Conservation (phyloP, 2,329 filamentous ascomycete genomes). For the Epichloe brachyelytri region DNA sequence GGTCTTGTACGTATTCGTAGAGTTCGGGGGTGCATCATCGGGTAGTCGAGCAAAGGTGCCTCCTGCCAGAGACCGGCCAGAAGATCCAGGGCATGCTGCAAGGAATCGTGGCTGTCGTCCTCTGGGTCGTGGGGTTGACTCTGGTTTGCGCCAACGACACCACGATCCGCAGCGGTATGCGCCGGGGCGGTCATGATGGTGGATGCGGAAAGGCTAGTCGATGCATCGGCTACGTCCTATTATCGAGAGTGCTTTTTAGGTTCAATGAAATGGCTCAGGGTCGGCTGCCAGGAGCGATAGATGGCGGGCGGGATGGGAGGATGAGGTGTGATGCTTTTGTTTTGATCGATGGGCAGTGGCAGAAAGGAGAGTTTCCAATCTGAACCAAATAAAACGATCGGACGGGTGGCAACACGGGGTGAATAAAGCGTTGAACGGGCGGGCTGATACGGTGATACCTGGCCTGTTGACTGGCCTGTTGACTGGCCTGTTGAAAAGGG, state of each 20-base stretch:
- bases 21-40: slow-evolving; percentile 47
- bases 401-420: not conserved
- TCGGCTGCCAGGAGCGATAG: not conserved
- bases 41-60: slow-evolving; percentile 45
- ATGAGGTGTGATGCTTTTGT: not conserved
- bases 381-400: not conserved
- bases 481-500: too few relatives aligned
- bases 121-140: not conserved
- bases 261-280: not conserved
- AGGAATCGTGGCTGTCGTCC: slow-evolving; percentile 4
- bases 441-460: too few relatives aligned
- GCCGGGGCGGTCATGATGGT: slow-evolving; percentile 8
- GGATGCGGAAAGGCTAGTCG: not conserved
- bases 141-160: slow-evolving; percentile 2
- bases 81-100: slow-evolving; percentile 30
- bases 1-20: slow-evolving; percentile 38
- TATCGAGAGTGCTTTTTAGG: not conserved
- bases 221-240: slow-evolving; percentile 2
- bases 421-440: too few relatives aligned
- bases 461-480: too few relatives aligned
- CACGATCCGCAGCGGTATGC: slow-evolving; percentile 5
- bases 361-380: not conserved
- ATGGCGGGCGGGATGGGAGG: not conserved
- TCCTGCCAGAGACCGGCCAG: slow-evolving; percentile 48
- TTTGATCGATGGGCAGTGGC: not conserved